phyloP scores from a whole-genome alignment of 75 land plant species.

The Cunninghamia lanceolata region DNA sequence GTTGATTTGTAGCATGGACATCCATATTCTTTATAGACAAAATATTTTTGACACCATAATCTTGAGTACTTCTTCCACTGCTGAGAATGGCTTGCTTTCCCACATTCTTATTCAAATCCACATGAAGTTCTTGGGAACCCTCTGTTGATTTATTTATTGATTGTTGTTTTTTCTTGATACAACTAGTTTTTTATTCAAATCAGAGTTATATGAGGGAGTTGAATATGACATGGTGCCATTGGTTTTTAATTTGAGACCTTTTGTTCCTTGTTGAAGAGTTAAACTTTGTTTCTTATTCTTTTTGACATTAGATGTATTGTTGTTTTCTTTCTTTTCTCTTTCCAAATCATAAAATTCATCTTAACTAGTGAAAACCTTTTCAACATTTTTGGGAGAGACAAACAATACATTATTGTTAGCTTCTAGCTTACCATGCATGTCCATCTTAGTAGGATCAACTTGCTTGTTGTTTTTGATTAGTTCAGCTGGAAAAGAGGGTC shows the following conservation, averaged over 20 bases:
- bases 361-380: background rate
- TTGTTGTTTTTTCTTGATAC: background rate
- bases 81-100: background rate
- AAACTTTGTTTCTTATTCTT: background rate
- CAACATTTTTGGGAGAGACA: background rate
- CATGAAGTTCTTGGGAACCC: background rate
- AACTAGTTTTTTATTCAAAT: background rate
- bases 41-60: background rate
- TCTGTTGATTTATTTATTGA: background rate
- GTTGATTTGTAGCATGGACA: background rate
- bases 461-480: background rate
- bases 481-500: too few relatives aligned
- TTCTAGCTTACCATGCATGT: background rate
- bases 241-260: background rate
- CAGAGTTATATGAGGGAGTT: background rate
- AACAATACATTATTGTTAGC: background rate
- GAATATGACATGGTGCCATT: background rate
- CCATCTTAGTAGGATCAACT: background rate
- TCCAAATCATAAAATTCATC: background rate
- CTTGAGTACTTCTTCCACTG: background rate
- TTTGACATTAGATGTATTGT: background rate
- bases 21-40: background rate
- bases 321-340: constrained; percentile 1
- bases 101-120: background rate
- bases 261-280: background rate